These are phyloP conservation scores for Xerocomellus chrysenteron DNA, from an alignment of 768 basidiomycete species.

Conservation along the genomic window DNA sequence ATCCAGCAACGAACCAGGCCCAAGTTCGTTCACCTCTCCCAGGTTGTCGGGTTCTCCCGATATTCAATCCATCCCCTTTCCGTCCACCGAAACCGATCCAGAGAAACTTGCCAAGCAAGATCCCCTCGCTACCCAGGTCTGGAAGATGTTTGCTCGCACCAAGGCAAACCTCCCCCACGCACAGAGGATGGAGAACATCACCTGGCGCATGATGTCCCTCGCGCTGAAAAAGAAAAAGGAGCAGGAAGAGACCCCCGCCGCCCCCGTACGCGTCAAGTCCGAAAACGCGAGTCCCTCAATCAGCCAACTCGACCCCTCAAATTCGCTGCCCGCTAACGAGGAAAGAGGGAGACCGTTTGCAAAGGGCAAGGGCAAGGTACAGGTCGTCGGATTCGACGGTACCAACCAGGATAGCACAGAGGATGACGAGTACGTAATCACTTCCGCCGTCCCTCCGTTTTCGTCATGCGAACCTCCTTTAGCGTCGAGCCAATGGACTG, in stretches of 20 bases:
- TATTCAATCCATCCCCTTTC: slow-evolving; percentile 45
- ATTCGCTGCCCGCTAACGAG: slow-evolving; percentile 29
- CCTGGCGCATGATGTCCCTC: slow-evolving; percentile 98
- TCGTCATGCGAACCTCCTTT: slow-evolving; percentile 25
- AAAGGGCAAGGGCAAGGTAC: slow-evolving; percentile 77
- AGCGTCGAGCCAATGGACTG: slow-evolving; percentile 82
- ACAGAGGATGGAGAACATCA: slow-evolving; percentile 96
- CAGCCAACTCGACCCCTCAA: neutral
- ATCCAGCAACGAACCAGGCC: slow-evolving; percentile 29
- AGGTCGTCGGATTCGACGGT: slow-evolving; percentile 81
- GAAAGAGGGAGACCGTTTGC: slow-evolving; percentile 73
- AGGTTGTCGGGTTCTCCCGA: slow-evolving; percentile 68
- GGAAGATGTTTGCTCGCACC: slow-evolving; percentile 93
- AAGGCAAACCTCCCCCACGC: slow-evolving; percentile 90
- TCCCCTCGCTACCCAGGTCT: slow-evolving; percentile 92
- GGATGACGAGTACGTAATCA: slow-evolving; percentile 66
- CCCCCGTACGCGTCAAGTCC: slow-evolving; percentile 20
- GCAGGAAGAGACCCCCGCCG: slow-evolving; percentile 44
- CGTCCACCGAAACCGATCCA: slow-evolving; percentile 50
- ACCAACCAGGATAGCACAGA: slow-evolving; percentile 67
- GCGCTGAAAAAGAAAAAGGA: slow-evolving; percentile 88
- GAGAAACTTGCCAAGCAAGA: slow-evolving; percentile 77
- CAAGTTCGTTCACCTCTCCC: slow-evolving; percentile 64
- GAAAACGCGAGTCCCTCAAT: slow-evolving; percentile 15
- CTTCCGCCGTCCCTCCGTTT: slow-evolving; percentile 20